Base-by-base conservation (phyloP, 176 grass and related monocot genomes). In the Oryza longistaminata region DNA sequence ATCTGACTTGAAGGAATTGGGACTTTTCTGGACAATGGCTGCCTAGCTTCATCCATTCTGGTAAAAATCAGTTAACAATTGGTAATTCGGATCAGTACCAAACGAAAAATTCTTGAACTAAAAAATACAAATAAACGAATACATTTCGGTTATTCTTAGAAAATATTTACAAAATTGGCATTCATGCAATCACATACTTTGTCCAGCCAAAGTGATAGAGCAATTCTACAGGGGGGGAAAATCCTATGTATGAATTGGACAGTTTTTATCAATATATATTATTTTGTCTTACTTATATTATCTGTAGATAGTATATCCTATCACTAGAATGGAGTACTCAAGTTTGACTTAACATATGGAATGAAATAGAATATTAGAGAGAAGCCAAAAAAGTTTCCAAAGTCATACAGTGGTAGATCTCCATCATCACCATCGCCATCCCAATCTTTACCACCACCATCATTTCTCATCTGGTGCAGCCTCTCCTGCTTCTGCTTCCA, bases 401-500 rank as follows among this genome's bases (percentile, higher is more conserved):
- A 35, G 49, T 12, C 87, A 75, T 90, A 98, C 93, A 95, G 70
- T 90, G 93, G 87, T 74, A 98, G 90, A 89, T 95, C 93, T 55
- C 58, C 74, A n/a, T 88, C 92, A 37, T 93, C 92, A 1, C 87
- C 93, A 64, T 95, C 91, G 0, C 85, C 85, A 40, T 92, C 84
- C 87, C 85, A 91, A 21, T 86, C 89, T 91, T 87, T 91, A 70
- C 80, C 49, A 39, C 89, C 68, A 31, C 82, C 79, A 75, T 92
- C 86, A 73, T 77, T 89, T n/a, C 90, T 87, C 29, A 31, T 71
- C 77, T 83, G 88, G 7, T 95, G 87, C 70, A 87, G 44, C 74
- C 91, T 95, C 21, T 95, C 93, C 77, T 95, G 93, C 85, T 95
- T 95, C 82, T 95, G 93, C 75, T 95, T 95, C 93, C 93, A 95